Conservation (phyloP, 306 rosid genomes). For the Prunus campanulata region DNA sequence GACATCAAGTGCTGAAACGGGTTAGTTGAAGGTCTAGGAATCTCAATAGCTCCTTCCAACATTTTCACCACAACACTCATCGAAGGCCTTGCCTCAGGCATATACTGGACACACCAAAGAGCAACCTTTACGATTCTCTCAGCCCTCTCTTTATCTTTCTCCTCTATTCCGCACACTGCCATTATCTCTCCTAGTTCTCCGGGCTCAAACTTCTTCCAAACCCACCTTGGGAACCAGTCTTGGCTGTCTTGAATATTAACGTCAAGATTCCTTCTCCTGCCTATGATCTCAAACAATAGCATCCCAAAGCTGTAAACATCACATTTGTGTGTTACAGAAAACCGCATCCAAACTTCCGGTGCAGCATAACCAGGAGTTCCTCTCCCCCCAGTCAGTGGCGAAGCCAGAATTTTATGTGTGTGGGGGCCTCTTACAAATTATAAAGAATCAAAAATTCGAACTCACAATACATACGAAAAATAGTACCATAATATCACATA, state of each 20-base stretch:
- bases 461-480: no score
- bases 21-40: slow-evolving; percentile 29
- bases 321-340: slow-evolving; percentile 32
- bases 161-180: slow-evolving; percentile 30
- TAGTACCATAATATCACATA: no score
- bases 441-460: no score
- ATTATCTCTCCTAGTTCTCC: slow-evolving; percentile 5
- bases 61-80: slow-evolving; percentile 51
- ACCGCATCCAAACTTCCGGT: slow-evolving; percentile 41
- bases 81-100: slow-evolving; percentile 35
- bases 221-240: slow-evolving; percentile 46
- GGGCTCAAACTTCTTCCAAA: slow-evolving; percentile 33
- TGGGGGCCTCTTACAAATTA: no score
- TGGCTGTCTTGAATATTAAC: slow-evolving; percentile 20
- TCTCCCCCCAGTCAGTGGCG: slow-evolving; percentile 38
- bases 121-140: slow-evolving; percentile 41
- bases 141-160: slow-evolving; percentile 24
- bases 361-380: slow-evolving; percentile 53
- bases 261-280: slow-evolving; percentile 43
- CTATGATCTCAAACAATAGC: slow-evolving; percentile 43
- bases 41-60: slow-evolving; percentile 50
- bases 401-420: no score
- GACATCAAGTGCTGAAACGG: slow-evolving; percentile 39
- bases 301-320: slow-evolving; percentile 42
- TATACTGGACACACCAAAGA: slow-evolving; percentile 43